phyloP scores from a whole-genome alignment of 345 rosid genomes.

The Streptanthus diversifolius region DNA sequence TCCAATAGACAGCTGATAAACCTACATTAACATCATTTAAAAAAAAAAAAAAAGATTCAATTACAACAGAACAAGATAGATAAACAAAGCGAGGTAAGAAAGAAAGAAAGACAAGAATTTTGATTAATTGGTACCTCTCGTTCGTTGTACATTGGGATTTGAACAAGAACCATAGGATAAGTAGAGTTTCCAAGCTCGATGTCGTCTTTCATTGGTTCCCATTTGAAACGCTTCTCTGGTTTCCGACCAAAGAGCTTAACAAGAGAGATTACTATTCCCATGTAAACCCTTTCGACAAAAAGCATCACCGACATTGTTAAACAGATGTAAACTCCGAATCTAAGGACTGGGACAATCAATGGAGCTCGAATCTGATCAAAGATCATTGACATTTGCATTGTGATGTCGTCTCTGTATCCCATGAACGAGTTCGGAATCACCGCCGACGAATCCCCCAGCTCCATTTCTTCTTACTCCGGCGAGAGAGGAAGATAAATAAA shows the following conservation, averaged over 20 bases:
- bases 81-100: background rate
- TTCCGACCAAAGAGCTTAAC: slow-evolving; percentile 72
- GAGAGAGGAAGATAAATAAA: background rate
- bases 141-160: slow-evolving; percentile 98
- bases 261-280: slow-evolving; percentile 65
- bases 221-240: slow-evolving; percentile 77
- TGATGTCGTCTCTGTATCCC: slow-evolving; percentile 51
- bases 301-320: slow-evolving; percentile 86
- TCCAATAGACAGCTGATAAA: slow-evolving; percentile 80
- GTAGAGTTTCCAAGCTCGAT: slow-evolving; percentile 73
- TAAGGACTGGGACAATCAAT: slow-evolving; percentile 69
- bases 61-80: background rate
- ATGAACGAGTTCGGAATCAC: slow-evolving; percentile 53
- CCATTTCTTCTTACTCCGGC: background rate
- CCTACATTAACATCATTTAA: slow-evolving; percentile 45
- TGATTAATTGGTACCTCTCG: slow-evolving; percentile 57
- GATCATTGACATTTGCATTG: slow-evolving; percentile 47
- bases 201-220: slow-evolving; percentile 84
- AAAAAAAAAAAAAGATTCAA: background rate
- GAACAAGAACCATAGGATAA: slow-evolving; percentile 88
- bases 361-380: slow-evolving; percentile 80
- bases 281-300: slow-evolving; percentile 79
- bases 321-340: slow-evolving; percentile 59
- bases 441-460: slow-evolving; percentile 25
- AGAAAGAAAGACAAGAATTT: background rate